These are phyloP conservation scores for Penicillium sp. DNA, from an alignment of 2,329 filamentous ascomycete genomes.

Conservation along the genomic window DNA sequence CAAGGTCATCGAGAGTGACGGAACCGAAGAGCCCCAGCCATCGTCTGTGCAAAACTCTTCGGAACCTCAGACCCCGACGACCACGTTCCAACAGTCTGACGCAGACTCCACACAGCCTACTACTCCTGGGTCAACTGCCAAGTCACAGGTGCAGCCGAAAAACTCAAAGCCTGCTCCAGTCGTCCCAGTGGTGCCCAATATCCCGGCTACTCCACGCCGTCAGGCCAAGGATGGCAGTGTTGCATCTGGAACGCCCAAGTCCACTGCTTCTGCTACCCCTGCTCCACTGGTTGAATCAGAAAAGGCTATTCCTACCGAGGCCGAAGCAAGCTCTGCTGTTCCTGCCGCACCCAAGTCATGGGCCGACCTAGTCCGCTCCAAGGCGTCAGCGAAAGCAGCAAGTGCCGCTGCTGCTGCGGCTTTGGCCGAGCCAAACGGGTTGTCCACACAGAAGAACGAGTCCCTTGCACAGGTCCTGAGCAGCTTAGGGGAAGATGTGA, in stretches of 20 bases:
- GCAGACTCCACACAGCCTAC: conserved; percentile 53
- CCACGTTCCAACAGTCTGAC: conserved; percentile 57
- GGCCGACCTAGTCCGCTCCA: conserved; percentile 63
- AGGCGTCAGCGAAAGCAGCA: conserved; percentile 36
- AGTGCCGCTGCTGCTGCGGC: conserved; percentile 29
- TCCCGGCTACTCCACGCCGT: conserved; percentile 35
- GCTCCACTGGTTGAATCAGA: conserved; percentile 4
- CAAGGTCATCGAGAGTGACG: conserved; percentile 22
- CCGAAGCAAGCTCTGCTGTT: conserved; percentile 40
- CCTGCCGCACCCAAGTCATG: conserved; percentile 60
- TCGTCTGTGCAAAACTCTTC: conserved; percentile 29
- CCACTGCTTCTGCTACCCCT: conserved; percentile 14
- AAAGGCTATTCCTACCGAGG: conserved; percentile 8
- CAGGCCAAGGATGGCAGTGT: conserved; percentile 36
- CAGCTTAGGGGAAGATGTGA: conserved; percentile 64
- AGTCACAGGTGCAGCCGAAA: conserved; percentile 32
- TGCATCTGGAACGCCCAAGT: conserved; percentile 37
- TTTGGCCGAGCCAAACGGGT: conserved; percentile 37
- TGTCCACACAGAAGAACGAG: conserved; percentile 50
- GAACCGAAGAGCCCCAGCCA: conserved; percentile 21
- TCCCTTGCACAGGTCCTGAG: conserved; percentile 74
- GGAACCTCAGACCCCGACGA: conserved; percentile 55
- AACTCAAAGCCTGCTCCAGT: conserved; percentile 43
- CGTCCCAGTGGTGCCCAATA: conserved; percentile 44
- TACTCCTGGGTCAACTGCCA: conserved; percentile 52